Evolutionary conservation across 75 land plant genomes (phyloP).

Genomic region (Picea sitchensis): DNA sequence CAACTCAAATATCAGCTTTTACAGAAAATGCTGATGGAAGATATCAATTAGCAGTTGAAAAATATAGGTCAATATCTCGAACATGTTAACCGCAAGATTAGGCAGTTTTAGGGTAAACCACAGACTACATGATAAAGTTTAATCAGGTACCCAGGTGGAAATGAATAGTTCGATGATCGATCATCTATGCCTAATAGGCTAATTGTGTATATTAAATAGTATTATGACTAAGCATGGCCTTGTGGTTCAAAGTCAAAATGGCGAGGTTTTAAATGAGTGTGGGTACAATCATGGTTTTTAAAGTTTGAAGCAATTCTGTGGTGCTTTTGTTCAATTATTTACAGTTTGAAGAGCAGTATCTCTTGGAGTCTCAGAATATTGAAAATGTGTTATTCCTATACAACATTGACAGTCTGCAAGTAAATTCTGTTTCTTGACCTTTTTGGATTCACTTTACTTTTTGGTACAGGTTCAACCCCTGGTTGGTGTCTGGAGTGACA

Average conservation of each 20-base stretch:
- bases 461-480: constrained; percentile 84
- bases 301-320: neutral
- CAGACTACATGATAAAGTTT: neutral
- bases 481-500: constrained; percentile 99
- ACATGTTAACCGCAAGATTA: too few relatives aligned
- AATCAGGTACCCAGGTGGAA: neutral
- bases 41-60: neutral
- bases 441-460: neutral
- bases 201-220: neutral
- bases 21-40: neutral
- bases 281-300: neutral
- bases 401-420: neutral
- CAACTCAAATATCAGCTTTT: neutral
- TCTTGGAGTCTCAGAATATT: neutral
- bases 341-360: neutral
- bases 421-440: neutral
- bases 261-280: neutral
- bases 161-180: too few relatives aligned
- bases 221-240: neutral
- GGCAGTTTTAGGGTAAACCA: neutral
- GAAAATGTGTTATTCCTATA: neutral
- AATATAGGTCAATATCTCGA: neutral
- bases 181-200: neutral
- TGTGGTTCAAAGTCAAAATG: neutral
- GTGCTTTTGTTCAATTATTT: neutral